Conservation (phyloP, 805 yeast genomes). For the Hagleromyces aurorensis region DNA sequence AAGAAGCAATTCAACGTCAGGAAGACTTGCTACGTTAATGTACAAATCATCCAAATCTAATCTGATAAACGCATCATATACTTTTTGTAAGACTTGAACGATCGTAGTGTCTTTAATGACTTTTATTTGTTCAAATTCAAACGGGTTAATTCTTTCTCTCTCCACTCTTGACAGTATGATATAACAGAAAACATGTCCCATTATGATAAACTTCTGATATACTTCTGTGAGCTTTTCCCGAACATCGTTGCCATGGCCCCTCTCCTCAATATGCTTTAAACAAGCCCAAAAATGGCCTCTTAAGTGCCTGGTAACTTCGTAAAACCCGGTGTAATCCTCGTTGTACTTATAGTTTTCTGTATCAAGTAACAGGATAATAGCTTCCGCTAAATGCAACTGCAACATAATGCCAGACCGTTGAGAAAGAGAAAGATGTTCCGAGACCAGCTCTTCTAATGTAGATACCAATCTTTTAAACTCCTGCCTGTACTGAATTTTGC, state of each 20-base stretch:
- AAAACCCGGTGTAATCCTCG: slow-evolving; percentile 5
- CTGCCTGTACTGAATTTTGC: slow-evolving; percentile 1
- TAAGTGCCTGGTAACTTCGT: slow-evolving; percentile 6
- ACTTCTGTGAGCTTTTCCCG: slow-evolving; percentile 5
- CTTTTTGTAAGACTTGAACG: slow-evolving; percentile 8
- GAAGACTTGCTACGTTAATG: slow-evolving; percentile 8
- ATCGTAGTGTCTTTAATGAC: slow-evolving; percentile 11
- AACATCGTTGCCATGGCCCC: slow-evolving; percentile 12
- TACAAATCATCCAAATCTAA: slow-evolving; percentile 12
- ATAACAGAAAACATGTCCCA: slow-evolving; percentile 21
- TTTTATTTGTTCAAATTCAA: slow-evolving; percentile 26
- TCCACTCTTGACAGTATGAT: slow-evolving; percentile 13
- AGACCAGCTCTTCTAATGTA: slow-evolving; percentile 5
- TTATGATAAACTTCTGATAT: slow-evolving; percentile 18
- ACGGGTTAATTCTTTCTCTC: slow-evolving; percentile 20
- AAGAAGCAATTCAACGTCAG: slow-evolving; percentile 7
- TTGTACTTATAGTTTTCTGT: too few relatives aligned
- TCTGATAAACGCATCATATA: slow-evolving; percentile 13
- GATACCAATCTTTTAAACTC: slow-evolving; percentile 3
- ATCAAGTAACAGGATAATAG: slow-evolving; percentile 8
- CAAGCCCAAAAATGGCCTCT: slow-evolving; percentile 16
- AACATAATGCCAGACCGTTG: slow-evolving; percentile 20
- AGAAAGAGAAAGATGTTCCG: slow-evolving; percentile 14
- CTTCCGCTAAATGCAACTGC: slow-evolving; percentile 15
- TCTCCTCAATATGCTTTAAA: slow-evolving; percentile 17